These are phyloP conservation scores for Leersia perrieri DNA, from an alignment of 176 grass and related monocot genomes.

Conservation along the genomic window DNA sequence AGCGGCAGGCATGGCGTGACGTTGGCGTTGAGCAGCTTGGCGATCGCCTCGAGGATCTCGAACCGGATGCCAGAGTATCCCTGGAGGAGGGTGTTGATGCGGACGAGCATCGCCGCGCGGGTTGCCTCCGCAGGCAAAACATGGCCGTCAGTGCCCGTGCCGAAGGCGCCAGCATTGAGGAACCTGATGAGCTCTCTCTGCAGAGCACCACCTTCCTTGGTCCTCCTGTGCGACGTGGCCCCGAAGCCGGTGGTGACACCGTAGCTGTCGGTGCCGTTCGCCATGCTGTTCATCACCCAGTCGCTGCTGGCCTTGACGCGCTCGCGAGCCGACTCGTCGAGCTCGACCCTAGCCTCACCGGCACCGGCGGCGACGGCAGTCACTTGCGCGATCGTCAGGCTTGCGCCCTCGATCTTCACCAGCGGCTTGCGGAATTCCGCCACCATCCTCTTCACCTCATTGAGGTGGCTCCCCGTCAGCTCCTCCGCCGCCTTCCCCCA, in stretches of 20 bases:
- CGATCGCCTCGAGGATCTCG: slow-evolving; percentile 55
- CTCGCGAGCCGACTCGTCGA: slow-evolving; percentile 39
- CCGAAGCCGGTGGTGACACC: slow-evolving; percentile 68
- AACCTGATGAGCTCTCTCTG: slow-evolving; percentile 70
- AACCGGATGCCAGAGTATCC: slow-evolving; percentile 60
- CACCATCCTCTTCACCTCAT: slow-evolving; percentile 65
- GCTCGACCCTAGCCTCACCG: slow-evolving; percentile 34
- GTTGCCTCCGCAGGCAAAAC: slow-evolving; percentile 31
- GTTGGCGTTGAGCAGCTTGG: slow-evolving; percentile 47
- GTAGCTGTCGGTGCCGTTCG: slow-evolving; percentile 56
- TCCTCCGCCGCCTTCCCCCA: slow-evolving; percentile 53
- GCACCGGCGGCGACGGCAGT: slow-evolving; percentile 32
- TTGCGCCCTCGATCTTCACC: slow-evolving; percentile 54
- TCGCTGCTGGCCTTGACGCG: slow-evolving; percentile 59
- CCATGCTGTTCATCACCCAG: slow-evolving; percentile 67
- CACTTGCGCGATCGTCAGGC: slow-evolving; percentile 46
- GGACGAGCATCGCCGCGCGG: slow-evolving; percentile 60
- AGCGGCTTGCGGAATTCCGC: slow-evolving; percentile 39
- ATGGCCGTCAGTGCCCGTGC: slow-evolving; percentile 25
- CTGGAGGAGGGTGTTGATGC: slow-evolving; percentile 61
- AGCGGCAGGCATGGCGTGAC: slow-evolving; percentile 50
- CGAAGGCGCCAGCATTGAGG: slow-evolving; percentile 53
- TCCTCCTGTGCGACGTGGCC: slow-evolving; percentile 49
- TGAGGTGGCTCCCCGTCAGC: slow-evolving; percentile 47
- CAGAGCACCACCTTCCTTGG: slow-evolving; percentile 53